Evolutionary conservation across 2,329 filamentous ascomycete species (phyloP), one percentile per base, ranked within the genome.

Genomic region (Monosporascus sp.): DNA sequence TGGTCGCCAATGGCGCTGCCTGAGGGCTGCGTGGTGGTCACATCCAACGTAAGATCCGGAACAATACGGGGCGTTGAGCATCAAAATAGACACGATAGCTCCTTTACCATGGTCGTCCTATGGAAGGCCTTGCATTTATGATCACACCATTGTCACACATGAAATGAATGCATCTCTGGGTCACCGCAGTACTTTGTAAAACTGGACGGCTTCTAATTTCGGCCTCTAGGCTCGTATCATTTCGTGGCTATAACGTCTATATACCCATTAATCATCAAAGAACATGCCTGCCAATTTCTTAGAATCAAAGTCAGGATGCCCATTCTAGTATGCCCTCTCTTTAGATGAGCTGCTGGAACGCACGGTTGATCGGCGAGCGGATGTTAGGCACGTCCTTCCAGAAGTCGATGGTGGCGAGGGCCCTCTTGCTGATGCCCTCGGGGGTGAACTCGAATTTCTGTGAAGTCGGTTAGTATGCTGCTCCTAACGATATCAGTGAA

Each of bases 371-470:
- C 61, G 94, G 93, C 52, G 92, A 97, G 74, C 94, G 90, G 68
- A 97, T 81, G 77, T 93, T 92, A 71, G 89, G 79, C 35, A 87
- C 84, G 62, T 87, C 89, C 88, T 97, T 97, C 88, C 91, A 99
- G 85, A 97, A 99, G 72, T 97, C 85, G 68, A 97, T 79, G 60
- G 94, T 99, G 64, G 88, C 87, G 59, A 90, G 74, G 56, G 93
- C 94, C 67, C 94, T 91, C 88, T 97, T 97, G 77, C 89, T 81
- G 72, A 99, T 89, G 62, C 94, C 94, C 77, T 96, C 93, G 51
- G 94, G 89, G 48, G 93, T 99, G 81, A 99, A 97, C 76, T 97
- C 94, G 78, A 99, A 99, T 84, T 97, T 97, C 89, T 95, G 66
- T 65, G 49, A 53, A 53, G 24, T 49, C 64, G 65, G 70, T 78